A percentile compares a stretch with the other conserved stretches of the same genome.
These are phyloP conservation scores for Pseudozyma thailandica DNA, from an alignment of 1,284 basidiomycete species.

Conservation along the genomic window DNA sequence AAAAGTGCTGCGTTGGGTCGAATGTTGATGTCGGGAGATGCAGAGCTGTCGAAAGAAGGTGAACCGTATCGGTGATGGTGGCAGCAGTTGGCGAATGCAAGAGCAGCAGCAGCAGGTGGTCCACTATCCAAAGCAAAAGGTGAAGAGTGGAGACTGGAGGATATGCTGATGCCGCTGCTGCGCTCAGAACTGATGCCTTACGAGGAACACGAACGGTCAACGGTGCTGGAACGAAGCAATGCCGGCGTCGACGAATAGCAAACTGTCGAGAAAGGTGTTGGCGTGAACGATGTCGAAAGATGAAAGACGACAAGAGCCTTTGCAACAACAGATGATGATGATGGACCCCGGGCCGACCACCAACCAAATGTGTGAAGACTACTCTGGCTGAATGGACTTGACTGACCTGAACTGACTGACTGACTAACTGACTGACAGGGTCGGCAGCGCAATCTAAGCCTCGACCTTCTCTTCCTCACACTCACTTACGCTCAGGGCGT, in stretches of 20 bases:
- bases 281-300: slow-evolving; percentile 1
- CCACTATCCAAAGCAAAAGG: background rate
- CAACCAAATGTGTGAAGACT: slow-evolving; percentile 6
- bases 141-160: background rate
- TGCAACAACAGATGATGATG: slow-evolving; percentile 6
- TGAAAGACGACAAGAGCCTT: background rate
- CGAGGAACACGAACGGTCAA: slow-evolving; percentile 15
- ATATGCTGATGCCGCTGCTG: slow-evolving; percentile 11
- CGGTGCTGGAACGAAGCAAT: slow-evolving; percentile 4
- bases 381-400: slow-evolving; percentile 1
- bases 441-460: slow-evolving; percentile 8
- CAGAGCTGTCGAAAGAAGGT: slow-evolving; percentile 3
- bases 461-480: slow-evolving; percentile 1
- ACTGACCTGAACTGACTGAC: slow-evolving; percentile 7
- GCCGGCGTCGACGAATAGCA: slow-evolving; percentile 8
- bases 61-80: background rate
- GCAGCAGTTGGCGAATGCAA: slow-evolving; percentile 8
- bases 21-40: background rate
- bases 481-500: slow-evolving; percentile 1
- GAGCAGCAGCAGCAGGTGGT: slow-evolving; percentile 12
- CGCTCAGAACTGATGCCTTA: slow-evolving; percentile 14
- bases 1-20: background rate
- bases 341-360: slow-evolving; percentile 23
- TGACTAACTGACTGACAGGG: slow-evolving; percentile 20
- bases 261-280: slow-evolving; percentile 10